Conservation (phyloP, 257 asterid genomes). For the Plantago ovata region DNA sequence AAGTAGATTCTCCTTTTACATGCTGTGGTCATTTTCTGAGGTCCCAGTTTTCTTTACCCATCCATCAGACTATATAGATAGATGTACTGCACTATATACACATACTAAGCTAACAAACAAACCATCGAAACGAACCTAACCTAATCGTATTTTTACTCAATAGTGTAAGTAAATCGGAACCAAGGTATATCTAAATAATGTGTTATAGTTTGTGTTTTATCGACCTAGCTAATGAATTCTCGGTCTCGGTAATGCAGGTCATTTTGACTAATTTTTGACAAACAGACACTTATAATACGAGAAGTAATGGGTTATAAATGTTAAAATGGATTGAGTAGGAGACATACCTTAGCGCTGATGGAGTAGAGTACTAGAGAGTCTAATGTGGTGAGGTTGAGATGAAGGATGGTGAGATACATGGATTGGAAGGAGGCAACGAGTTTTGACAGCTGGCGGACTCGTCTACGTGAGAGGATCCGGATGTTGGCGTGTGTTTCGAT, state of each 20-base stretch:
- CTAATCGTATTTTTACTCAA: too few relatives aligned
- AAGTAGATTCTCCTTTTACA: conserved; percentile 76
- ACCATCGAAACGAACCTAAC: too few relatives aligned
- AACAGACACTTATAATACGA: too few relatives aligned
- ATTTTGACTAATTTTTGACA: too few relatives aligned
- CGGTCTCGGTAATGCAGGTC: too few relatives aligned
- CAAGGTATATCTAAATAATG: too few relatives aligned
- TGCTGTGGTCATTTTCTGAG: conserved; percentile 70
- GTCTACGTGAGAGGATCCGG: conserved; percentile 58
- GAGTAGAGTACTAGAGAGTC: conserved; percentile 88
- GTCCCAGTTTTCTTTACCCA: conserved; percentile 44
- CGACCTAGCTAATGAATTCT: too few relatives aligned
- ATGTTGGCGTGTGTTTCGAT: conserved; percentile 93
- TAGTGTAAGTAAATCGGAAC: too few relatives aligned
- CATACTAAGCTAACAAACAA: neutral
- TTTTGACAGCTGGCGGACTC: conserved; percentile 69
- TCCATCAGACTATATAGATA: conserved; percentile 20
- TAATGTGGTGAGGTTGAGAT: conserved; percentile 79
- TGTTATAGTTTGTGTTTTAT: too few relatives aligned
- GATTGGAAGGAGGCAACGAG: conserved; percentile 70
- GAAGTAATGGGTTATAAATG: too few relatives aligned
- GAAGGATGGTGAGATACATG: conserved; percentile 61
- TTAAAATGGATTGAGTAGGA: neutral
- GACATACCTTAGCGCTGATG: conserved; percentile 79
- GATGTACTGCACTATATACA: neutral